Percentiles rank a stretch among this genome's conserved stretches.
These are phyloP conservation scores for Populus nigra DNA, from an alignment of 345 rosid species.

Conservation along the genomic window DNA sequence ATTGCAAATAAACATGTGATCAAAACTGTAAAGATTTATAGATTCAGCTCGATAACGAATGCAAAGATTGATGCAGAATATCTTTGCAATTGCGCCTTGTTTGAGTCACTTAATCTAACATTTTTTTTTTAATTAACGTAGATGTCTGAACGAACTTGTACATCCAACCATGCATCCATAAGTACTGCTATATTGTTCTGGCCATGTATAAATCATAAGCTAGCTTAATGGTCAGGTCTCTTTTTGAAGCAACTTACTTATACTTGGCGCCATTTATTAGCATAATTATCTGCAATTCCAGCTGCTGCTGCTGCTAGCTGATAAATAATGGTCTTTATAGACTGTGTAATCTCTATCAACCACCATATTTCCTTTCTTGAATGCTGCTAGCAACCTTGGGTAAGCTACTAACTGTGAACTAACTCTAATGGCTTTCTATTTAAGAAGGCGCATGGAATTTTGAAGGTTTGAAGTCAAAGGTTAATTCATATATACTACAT, in stretches of 20 bases:
- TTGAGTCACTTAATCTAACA: not conserved
- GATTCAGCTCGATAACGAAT: not conserved
- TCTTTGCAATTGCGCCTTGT: not conserved
- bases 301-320: not conserved
- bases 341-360: conserved; percentile 12
- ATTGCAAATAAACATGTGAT: not conserved
- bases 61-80: not conserved
- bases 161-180: not conserved
- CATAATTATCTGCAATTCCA: not conserved
- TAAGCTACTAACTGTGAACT: conserved; percentile 31
- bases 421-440: conserved; percentile 14
- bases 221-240: no score
- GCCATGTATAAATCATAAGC: no score
- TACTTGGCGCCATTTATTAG: no score
- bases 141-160: no score
- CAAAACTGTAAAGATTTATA: not conserved
- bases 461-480: not conserved
- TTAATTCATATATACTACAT: not conserved
- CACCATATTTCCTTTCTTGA: conserved; percentile 26
- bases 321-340: not conserved
- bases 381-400: conserved; percentile 26
- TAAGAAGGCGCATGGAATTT: not conserved
- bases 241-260: not conserved
- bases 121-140: not conserved
- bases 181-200: no score